Evolutionary conservation across 345 rosid species (phyloP), one percentile per base, ranked within the genome.

Genomic region (Psidium friedrichsthalianum): DNA sequence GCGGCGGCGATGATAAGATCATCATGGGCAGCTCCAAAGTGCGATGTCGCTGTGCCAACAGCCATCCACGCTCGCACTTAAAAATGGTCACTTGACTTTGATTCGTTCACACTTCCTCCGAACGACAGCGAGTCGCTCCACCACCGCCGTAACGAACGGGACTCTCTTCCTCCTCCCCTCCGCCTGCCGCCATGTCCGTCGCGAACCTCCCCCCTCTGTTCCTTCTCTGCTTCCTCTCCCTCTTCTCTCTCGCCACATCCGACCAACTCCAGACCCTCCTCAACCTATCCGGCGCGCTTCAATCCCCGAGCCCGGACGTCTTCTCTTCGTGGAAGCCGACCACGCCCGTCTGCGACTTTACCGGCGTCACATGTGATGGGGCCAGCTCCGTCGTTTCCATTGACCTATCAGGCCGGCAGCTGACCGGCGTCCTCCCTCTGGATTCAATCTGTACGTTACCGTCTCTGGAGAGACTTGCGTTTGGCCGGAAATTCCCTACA

Each of bases 241-340:
- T 85, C 57, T 82, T 83, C 80, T 76, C 89, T 42, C 47, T 14
- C 40, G 29, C 83, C 86, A 84, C 52, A 27, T 85, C 90, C 80
- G 90, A 86, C 84, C 90, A 91, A 14, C 89, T 84, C 81, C 88
- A 82, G 14, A 76, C 86, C n/a, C 93, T 91, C 3, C 86, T 91
- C 25, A 76, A 42, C 83, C 85, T 91, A 51, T 56, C 89, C 84
- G 52, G 87, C 56, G 36, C 87, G 14, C 88, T 89, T 74, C 83
- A 85, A 42, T 54, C 89, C 32, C 76, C 89, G 15, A 64, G 58
- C 49, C 84, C 88, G 54, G 55, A 83, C 11, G 87, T 85, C 1
- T 91, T 91, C 74, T 82, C 84, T 18, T 87, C 93, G 14, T 91
- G 93, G 93, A 44, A 42, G 27, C 12, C 85, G 13, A 16, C 42